phyloP scores from a whole-genome alignment of 1,284 basidiomycete species.

The Ganoderma meredithae region DNA sequence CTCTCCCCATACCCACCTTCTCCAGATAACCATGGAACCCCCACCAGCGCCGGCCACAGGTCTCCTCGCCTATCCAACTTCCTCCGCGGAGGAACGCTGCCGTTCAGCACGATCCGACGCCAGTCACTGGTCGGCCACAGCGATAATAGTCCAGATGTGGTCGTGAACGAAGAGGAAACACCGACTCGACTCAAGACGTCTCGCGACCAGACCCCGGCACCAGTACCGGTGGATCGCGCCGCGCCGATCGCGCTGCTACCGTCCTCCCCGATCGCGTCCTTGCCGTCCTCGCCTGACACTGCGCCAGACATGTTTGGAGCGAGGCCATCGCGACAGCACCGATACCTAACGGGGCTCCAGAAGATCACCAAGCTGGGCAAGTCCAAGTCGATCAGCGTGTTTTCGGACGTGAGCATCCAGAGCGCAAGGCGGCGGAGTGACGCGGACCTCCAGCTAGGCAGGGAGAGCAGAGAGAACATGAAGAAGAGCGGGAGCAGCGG shows the following conservation, averaged over 20 bases:
- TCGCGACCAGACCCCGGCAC: neutral
- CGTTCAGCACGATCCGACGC: constrained; percentile 18
- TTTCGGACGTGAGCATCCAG: constrained; percentile 26
- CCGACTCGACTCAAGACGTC: constrained; percentile 17
- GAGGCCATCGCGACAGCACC: constrained; percentile 29
- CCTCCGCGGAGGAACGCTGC: constrained; percentile 24
- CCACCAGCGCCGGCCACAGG: constrained; percentile 21
- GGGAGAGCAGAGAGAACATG: constrained; percentile 9
- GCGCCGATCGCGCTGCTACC: constrained; percentile 3
- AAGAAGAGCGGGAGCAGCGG: constrained; percentile 19
- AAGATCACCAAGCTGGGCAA: constrained; percentile 47
- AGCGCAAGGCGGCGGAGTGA: constrained; percentile 30
- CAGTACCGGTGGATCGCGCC: neutral
- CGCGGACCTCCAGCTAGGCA: constrained; percentile 24
- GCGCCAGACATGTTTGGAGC: constrained; percentile 17
- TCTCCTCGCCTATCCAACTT: constrained; percentile 44
- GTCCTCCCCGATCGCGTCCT: constrained; percentile 14
- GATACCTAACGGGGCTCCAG: constrained; percentile 39
- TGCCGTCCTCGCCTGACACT: constrained; percentile 28
- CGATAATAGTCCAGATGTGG: constrained; percentile 3
- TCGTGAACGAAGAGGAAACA: constrained; percentile 4
- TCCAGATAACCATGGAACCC: constrained; percentile 48
- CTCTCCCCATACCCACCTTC: constrained; percentile 26
- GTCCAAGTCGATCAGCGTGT: constrained; percentile 38
- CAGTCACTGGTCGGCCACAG: constrained; percentile 19